Conservation (phyloP, 768 basidiomycete genomes). For the Chlorophyllum brunneum region DNA sequence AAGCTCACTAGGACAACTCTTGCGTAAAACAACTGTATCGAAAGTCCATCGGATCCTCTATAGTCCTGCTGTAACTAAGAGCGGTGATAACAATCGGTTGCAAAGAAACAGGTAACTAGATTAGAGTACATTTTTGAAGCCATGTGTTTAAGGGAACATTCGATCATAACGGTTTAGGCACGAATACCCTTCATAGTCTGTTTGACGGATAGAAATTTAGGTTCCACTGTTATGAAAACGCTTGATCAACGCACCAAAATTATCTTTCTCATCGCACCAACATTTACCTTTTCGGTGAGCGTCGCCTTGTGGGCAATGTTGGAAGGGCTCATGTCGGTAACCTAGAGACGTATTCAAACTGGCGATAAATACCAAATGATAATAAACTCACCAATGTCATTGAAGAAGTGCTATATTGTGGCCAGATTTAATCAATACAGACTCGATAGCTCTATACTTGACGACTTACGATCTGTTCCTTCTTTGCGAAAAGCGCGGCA, state of each 20-base stretch:
- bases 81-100: background rate
- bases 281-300: conserved; percentile 77
- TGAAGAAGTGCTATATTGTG: conserved; percentile 73
- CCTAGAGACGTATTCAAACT: conserved; percentile 20
- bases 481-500: conserved; percentile 82
- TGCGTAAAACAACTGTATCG: too few relatives aligned
- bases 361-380: background rate
- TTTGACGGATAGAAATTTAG: background rate
- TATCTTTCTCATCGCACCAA: conserved; percentile 74
- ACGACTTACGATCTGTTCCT: conserved; percentile 65
- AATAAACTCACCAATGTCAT: conserved; percentile 63
- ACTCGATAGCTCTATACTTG: background rate
- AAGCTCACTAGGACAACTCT: too few relatives aligned
- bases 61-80: too few relatives aligned
- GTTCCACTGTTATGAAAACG: background rate
- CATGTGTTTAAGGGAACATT: conserved; percentile 35
- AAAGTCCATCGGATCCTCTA: too few relatives aligned
- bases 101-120: background rate
- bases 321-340: conserved; percentile 92
- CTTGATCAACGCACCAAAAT: conserved; percentile 53
- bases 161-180: conserved; percentile 76
- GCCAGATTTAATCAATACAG: conserved; percentile 2
- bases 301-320: conserved; percentile 84
- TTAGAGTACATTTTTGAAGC: background rate
- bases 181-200: conserved; percentile 86